A percentile compares a stretch with the other conserved stretches of the same genome.
Evolutionary conservation across 164 flowering plant species (phyloP).

Genomic region (Kalanchoe fedtschenkoi): DNA sequence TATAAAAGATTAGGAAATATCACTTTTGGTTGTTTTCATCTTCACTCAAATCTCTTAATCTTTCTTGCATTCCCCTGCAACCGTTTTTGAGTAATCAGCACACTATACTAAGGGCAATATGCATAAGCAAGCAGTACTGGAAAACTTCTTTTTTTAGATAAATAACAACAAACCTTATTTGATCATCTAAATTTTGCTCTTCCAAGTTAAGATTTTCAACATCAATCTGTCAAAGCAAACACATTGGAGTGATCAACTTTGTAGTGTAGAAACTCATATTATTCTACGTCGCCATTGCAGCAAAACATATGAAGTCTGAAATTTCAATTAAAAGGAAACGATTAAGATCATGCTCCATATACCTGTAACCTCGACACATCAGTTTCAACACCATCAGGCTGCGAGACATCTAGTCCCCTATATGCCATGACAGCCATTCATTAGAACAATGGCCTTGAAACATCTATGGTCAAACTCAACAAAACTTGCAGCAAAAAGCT

Average conservation of each 20-base stretch:
- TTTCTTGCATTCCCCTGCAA: constrained; percentile 89
- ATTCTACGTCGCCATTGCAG: neutral
- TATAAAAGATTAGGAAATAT: neutral
- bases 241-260: neutral
- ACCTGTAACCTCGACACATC: constrained; percentile 58
- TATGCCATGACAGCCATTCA: constrained; percentile 7
- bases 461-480: constrained; percentile 2
- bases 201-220: constrained; percentile 62
- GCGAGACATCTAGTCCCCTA: constrained; percentile 63
- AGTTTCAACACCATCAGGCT: constrained; percentile 51
- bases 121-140: no score
- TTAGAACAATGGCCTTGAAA: neutral
- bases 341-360: constrained; percentile 7
- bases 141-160: no score
- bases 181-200: constrained; percentile 71
- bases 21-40: constrained; percentile 81
- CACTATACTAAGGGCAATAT: neutral
- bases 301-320: neutral
- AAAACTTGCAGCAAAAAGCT: constrained; percentile 3
- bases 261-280: neutral
- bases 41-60: constrained; percentile 76
- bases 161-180: constrained; percentile 32
- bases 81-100: constrained; percentile 14
- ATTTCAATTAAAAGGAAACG: neutral
- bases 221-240: constrained; percentile 52